Conservation (phyloP, 2,329 filamentous ascomycete genomes). For the Beauveria australis region DNA sequence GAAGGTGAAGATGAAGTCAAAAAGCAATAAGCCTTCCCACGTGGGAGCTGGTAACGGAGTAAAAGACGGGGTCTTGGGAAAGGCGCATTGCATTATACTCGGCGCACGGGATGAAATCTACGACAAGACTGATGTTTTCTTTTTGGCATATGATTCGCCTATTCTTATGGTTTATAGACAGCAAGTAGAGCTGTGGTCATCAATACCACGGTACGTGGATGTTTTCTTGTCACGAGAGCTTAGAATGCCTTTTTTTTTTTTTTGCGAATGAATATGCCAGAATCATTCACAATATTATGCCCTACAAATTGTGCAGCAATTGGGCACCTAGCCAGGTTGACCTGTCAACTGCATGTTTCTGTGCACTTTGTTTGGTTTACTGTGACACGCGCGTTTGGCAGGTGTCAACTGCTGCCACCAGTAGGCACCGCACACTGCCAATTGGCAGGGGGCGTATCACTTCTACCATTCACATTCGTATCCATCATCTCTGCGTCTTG, state of each 20-base stretch:
- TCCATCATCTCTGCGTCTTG: not conserved
- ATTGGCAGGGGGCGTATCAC: not conserved
- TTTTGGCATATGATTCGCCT: not conserved
- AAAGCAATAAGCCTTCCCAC: not conserved
- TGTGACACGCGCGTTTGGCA: conserved; percentile 8
- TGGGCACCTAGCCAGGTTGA: not conserved
- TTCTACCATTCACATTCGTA: conserved; percentile 2
- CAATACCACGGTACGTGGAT: not conserved
- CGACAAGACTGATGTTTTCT: not conserved
- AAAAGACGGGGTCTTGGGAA: not conserved
- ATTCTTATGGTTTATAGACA: not conserved
- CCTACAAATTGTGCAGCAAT: too few relatives aligned
- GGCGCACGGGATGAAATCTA: conserved; percentile 4
- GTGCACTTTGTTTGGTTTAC: not conserved
- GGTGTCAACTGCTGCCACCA: not conserved
- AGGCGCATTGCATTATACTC: conserved; percentile 5
- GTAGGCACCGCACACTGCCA: not conserved
- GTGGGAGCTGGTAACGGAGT: not conserved
- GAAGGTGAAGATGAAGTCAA: conserved; percentile 48
- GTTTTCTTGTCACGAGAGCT: not conserved
- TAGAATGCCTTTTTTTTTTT: not conserved
- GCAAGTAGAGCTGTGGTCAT: not conserved
- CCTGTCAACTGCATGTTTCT: conserved; percentile 9
- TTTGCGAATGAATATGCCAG: not conserved
- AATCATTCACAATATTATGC: not conserved